Evolutionary conservation across 495 filamentous ascomycete species (phyloP), one percentile per base, ranked within the genome.

Genomic region (Thermothielavioides terrestris): DNA sequence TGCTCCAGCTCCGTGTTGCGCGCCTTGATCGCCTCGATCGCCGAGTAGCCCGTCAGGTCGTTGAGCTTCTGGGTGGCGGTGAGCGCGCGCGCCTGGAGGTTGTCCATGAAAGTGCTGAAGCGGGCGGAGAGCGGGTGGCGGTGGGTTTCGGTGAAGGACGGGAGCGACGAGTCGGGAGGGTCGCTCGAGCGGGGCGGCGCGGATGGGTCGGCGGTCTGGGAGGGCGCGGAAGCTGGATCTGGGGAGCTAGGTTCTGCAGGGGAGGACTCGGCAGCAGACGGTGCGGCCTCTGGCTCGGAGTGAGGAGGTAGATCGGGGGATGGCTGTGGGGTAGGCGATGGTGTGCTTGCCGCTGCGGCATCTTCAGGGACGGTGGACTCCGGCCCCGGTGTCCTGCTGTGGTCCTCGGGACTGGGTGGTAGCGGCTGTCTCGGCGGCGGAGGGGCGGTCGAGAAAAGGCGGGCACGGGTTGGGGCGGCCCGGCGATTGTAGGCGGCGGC

Each of bases 41-140:
- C 83, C 1, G 86, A 84, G 76, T 98, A 98, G 11, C 94, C 94
- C 1, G 94, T 98, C 40, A 95, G 73, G 58, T 87, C 85, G 66
- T 97, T 97, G 66, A 98, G 76, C 47, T 82, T 83, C 61, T 95
- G 89, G 4, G 86, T 85, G 10, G 89, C 89, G 46, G 82, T 77
- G 54, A 94, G 86, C 28, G 89, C 72, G 52, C 89, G 88, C 21
- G 86, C 80, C 61, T 95, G 88, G 21, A 95, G 62, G 51, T 86
- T 79, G 68, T 98, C 92, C 87, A 96, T 94, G 57, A 95, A 65
- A 41, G 74, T 61, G 40, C 76, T 80, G 61, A 95, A 83, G 51
- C 83, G 79, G 53, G 84, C 86, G 5, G 85, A 84, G 36, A 88
- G 59, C 46, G 80, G 68, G 45, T 81, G 86, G 64, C 90, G 77